These are phyloP conservation scores for Colletotrichum lupini DNA, from an alignment of 2,329 filamentous ascomycete genomes.

Conservation along the genomic window DNA sequence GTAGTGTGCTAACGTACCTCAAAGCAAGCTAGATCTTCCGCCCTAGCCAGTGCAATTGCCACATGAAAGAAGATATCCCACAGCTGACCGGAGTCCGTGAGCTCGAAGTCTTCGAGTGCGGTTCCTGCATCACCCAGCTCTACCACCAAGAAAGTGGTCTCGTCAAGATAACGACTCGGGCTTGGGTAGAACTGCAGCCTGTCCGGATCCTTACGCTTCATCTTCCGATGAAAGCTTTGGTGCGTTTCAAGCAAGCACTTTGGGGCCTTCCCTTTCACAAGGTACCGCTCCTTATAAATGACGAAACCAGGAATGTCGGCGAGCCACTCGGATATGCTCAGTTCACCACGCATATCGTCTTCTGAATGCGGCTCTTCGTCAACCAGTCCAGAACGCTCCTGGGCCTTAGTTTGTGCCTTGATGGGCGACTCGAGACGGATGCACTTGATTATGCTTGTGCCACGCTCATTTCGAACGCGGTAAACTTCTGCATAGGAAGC, in stretches of 20 bases:
- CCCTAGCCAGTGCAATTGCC: constrained; percentile 68
- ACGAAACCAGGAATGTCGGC: constrained; percentile 74
- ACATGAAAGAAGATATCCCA: constrained; percentile 74
- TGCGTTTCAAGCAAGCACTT: constrained; percentile 68
- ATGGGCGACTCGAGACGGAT: constrained; percentile 70
- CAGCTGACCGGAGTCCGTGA: constrained; percentile 61
- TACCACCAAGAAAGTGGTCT: constrained; percentile 69
- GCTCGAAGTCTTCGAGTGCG: constrained; percentile 68
- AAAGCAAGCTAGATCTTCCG: constrained; percentile 68
- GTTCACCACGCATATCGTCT: constrained; percentile 66
- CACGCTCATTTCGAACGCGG: constrained; percentile 67
- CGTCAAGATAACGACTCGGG: constrained; percentile 68
- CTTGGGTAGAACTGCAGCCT: constrained; percentile 71
- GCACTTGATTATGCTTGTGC: constrained; percentile 74
- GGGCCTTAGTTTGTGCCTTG: constrained; percentile 66
- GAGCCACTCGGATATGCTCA: constrained; percentile 72
- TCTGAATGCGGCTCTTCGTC: constrained; percentile 69
- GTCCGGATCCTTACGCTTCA: constrained; percentile 66
- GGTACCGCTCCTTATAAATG: constrained; percentile 72
- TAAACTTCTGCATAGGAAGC: constrained; percentile 76
- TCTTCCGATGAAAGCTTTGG: constrained; percentile 64
- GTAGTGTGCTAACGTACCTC: constrained; percentile 62
- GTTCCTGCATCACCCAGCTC: constrained; percentile 72
- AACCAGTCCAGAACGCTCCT: constrained; percentile 63
- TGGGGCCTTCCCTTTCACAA: constrained; percentile 67